Percentiles rank a stretch among this genome's conserved stretches.
Evolutionary conservation across 2,329 filamentous ascomycete species (phyloP).

Genomic region (Trichoderma sp.): DNA sequence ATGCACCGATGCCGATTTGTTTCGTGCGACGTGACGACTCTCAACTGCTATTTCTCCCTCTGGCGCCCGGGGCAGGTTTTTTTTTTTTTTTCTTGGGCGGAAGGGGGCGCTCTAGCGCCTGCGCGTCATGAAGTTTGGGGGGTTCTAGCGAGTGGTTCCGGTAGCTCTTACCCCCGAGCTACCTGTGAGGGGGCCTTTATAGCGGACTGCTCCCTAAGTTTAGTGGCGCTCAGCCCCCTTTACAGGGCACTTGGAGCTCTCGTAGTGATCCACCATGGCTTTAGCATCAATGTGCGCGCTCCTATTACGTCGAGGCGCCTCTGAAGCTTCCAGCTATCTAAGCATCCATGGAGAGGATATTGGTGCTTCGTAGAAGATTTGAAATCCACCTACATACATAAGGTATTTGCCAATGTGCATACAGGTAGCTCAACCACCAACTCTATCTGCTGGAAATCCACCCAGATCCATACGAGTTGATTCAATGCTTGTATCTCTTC

Average conservation of each 20-base stretch:
- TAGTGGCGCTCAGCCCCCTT: neutral
- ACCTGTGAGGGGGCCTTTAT: neutral
- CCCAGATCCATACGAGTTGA: neutral
- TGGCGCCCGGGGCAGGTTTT: neutral
- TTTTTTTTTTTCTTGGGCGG: neutral
- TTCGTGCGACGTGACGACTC: conserved; percentile 19
- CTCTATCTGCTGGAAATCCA: neutral
- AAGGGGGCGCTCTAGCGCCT: conserved; percentile 18
- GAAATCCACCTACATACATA: neutral
- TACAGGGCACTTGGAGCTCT: neutral
- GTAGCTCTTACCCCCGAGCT: neutral
- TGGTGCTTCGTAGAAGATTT: neutral
- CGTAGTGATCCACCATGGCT: neutral
- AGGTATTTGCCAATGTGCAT: neutral
- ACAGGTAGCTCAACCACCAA: neutral
- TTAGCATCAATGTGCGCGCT: neutral
- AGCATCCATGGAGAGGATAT: neutral
- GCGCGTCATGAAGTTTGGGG: conserved; percentile 14
- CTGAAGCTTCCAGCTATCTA: neutral
- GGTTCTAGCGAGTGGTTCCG: conserved; percentile 9
- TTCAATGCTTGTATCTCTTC: neutral
- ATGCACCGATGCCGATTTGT: conserved; percentile 17
- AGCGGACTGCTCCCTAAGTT: conserved; percentile 2
- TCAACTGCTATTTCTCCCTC: conserved; percentile 3
- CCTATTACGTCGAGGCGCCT: neutral